Percentiles rank a stretch among this genome's conserved stretches.
These are phyloP conservation scores for Annulohypoxylon bovei DNA, from an alignment of 495 filamentous ascomycete species.

Conservation along the genomic window DNA sequence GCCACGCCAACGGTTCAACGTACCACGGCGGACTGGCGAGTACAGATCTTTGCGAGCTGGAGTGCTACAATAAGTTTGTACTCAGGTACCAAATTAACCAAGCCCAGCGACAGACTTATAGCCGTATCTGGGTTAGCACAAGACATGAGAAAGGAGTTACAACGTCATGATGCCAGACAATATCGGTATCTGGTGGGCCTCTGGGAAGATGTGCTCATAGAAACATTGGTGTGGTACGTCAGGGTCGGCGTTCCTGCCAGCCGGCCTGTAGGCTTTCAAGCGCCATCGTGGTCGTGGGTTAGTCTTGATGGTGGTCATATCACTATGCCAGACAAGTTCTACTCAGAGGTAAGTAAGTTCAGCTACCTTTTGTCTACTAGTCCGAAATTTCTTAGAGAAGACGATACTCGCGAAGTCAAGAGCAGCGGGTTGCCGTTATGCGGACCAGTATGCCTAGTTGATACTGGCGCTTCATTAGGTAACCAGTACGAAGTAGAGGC, in stretches of 20 bases:
- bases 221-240: constrained; percentile 16
- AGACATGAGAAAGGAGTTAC: constrained; percentile 4
- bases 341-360: not conserved
- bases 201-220: constrained; percentile 14
- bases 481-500: not conserved
- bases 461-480: not conserved
- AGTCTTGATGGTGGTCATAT: constrained; percentile 12
- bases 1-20: not conserved
- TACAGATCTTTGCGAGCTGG: not conserved
- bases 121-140: constrained; percentile 15
- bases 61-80: not conserved
- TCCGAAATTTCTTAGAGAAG: not conserved
- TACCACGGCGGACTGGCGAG: not conserved
- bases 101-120: constrained; percentile 7
- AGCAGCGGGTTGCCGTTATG: not conserved
- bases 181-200: constrained; percentile 13
- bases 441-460: not conserved
- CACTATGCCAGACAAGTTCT: constrained; percentile 7
- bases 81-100: constrained; percentile 2
- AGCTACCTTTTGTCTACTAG: not conserved
- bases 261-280: not conserved
- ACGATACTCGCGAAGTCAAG: constrained; percentile 11
- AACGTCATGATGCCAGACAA: not conserved
- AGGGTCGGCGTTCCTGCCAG: not conserved
- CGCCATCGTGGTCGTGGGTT: constrained; percentile 16